A percentile compares a stretch with the other conserved stretches of the same genome.
Evolutionary conservation across 1,284 basidiomycete genomes (phyloP).

Genomic region (Cutaneotrichosporon sp.): DNA sequence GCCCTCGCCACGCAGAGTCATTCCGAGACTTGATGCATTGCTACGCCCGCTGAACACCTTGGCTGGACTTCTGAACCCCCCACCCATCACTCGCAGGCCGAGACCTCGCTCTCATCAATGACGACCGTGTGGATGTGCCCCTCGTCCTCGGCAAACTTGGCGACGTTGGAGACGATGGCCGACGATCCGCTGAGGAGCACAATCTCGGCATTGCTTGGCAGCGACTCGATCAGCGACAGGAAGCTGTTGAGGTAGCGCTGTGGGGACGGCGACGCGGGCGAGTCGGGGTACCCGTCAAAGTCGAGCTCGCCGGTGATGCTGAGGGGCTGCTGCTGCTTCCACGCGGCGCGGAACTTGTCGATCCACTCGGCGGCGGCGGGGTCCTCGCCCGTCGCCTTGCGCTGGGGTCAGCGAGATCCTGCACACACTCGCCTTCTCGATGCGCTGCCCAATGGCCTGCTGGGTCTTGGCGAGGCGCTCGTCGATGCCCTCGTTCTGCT

Average conservation of each 20-base stretch:
- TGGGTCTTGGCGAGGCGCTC: constrained; percentile 11
- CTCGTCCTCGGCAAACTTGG: constrained; percentile 17
- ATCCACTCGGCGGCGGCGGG: constrained; percentile 15
- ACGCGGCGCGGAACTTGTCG: constrained; percentile 16
- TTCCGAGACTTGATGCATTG: too few relatives aligned
- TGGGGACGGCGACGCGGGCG: constrained; percentile 15
- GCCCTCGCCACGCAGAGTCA: too few relatives aligned
- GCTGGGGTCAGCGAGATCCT: not conserved
- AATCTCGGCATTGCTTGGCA: constrained; percentile 12
- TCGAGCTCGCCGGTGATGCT: constrained; percentile 14
- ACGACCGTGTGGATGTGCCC: constrained; percentile 17
- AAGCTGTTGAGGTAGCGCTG: constrained; percentile 22
- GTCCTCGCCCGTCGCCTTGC: not conserved
- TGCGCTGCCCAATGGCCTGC: constrained; percentile 14
- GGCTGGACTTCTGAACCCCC: too few relatives aligned
- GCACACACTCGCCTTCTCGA: constrained; percentile 15
- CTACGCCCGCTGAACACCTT: too few relatives aligned
- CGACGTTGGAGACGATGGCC: constrained; percentile 13
- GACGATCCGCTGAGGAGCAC: constrained; percentile 14
- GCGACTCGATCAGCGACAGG: constrained; percentile 19
- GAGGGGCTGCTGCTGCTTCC: constrained; percentile 18
- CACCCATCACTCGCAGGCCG: not conserved
- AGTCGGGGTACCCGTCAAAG: constrained; percentile 23
- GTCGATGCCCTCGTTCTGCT: constrained; percentile 10
- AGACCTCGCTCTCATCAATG: constrained; percentile 1